Evolutionary conservation across 257 asterid genomes (phyloP), one percentile per base, ranked within the genome.

Genomic region (Prunella vulgaris): DNA sequence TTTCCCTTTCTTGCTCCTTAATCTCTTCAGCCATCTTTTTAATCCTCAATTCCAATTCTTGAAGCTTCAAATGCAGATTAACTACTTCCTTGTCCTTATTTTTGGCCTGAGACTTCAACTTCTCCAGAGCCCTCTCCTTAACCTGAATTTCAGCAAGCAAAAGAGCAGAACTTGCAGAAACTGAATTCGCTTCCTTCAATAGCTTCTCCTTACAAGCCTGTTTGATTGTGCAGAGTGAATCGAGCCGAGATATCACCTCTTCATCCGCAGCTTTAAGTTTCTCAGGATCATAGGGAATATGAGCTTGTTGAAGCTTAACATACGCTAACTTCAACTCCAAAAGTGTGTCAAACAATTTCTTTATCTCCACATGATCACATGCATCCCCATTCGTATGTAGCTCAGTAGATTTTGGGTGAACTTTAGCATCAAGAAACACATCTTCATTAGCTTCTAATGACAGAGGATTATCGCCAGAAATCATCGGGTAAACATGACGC

Each of bases 241-340:
- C 85, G 3, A 90, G 85, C 51, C 60, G 76, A 51, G 83, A 73
- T 58, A 84, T 83, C 71, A 87, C 74, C 48, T 78, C 82, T 68
- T 68, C 78, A 77, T 90, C 90, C 7, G 97, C 96, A 69, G 80
- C 84, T 61, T 74, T 65, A 44, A 88, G 77, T 74, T 85, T 86
- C 67, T 79, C 80, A 17, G 83, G 93, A 63, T 88, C 80, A 58
- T 86, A 90, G 2, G 88, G 88, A 76, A 90, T 70, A 61, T 85
- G 95, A 56, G 96, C 97, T 66, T 88, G 84, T 77, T 90, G 97
- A 42, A 90, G 89, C 82, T 84, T 83, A 69, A 90, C 82, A 74
- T 90, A 90, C 0, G 95, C 92, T 35, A 88, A 70, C 65, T 84
- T 90, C 33, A 88, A 62, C 25, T 80, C 83, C 53, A 81, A 81